phyloP scores from a whole-genome alignment of 1,284 basidiomycete genomes.

The Austropuccinia psidii region DNA sequence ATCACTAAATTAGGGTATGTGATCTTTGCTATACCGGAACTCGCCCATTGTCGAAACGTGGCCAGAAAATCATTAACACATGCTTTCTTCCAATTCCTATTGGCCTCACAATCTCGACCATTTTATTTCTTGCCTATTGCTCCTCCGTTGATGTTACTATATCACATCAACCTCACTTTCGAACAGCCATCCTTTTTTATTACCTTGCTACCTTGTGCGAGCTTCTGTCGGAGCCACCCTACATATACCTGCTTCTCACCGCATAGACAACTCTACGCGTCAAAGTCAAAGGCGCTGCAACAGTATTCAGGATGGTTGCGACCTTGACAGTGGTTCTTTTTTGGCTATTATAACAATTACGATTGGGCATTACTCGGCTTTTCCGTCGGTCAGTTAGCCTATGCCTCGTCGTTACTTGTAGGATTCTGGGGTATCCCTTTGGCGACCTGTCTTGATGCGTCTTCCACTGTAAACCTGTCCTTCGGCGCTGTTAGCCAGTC shows the following conservation, averaged over 20 bases:
- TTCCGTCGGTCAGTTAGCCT: slow-evolving; percentile 67
- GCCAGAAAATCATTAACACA: slow-evolving; percentile 50
- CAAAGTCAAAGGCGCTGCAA: slow-evolving; percentile 62
- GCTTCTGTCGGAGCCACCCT: slow-evolving; percentile 71
- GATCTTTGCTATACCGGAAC: too few relatives aligned
- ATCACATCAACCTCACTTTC: slow-evolving; percentile 59
- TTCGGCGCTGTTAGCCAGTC: too few relatives aligned
- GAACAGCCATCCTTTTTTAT: slow-evolving; percentile 60
- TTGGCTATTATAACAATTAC: slow-evolving; percentile 42
- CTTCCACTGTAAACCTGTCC: too few relatives aligned
- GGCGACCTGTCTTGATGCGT: too few relatives aligned
- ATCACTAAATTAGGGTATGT: too few relatives aligned
- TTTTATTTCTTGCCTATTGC: slow-evolving; percentile 55
- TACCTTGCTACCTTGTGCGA: slow-evolving; percentile 65
- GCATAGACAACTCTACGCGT: slow-evolving; percentile 39
- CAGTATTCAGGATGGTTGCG: slow-evolving; percentile 63
- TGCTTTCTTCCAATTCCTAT: slow-evolving; percentile 57
- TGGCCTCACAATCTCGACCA: slow-evolving; percentile 55
- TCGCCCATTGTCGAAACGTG: too few relatives aligned
- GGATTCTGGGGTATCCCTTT: slow-evolving; percentile 45
- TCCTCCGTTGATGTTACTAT: slow-evolving; percentile 54
- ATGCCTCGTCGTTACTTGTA: slow-evolving; percentile 53
- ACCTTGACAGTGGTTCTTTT: slow-evolving; percentile 61
- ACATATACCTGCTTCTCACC: slow-evolving; percentile 54
- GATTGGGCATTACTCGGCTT: slow-evolving; percentile 63